phyloP scores from a whole-genome alignment of 176 grass and related monocot species.

The barley (Hordeum vulgare) region DNA sequence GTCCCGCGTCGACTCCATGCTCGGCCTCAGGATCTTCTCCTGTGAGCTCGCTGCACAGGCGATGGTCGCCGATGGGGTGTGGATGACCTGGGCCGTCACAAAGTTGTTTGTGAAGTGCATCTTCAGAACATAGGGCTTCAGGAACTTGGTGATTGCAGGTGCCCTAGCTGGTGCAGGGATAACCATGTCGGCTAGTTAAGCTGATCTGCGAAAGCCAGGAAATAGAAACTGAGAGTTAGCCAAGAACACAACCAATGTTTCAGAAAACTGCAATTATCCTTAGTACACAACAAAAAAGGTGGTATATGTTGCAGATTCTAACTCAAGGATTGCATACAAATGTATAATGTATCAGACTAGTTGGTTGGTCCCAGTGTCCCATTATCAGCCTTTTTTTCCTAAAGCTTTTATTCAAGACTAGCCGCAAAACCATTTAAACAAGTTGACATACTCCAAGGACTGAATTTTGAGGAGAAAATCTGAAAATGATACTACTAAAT shows the following conservation, averaged over 20 bases:
- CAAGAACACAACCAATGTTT: neutral
- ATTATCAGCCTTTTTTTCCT: neutral
- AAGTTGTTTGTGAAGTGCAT: slow-evolving; percentile 75
- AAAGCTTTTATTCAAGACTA: neutral
- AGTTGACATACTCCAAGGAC: neutral
- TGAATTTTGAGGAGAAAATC: neutral
- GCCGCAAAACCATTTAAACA: neutral
- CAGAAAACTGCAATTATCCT: neutral
- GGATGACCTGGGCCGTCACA: slow-evolving; percentile 63
- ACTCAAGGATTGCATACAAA: neutral
- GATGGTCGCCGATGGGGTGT: slow-evolving; percentile 46
- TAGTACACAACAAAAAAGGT: neutral
- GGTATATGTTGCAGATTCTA: neutral
- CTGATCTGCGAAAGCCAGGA: neutral
- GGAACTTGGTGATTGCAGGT: slow-evolving; percentile 45
- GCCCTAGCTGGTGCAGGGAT: slow-evolving; percentile 49
- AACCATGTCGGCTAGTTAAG: slow-evolving; percentile 35
- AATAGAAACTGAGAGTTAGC: slow-evolving; percentile 14
- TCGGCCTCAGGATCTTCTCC: slow-evolving; percentile 58
- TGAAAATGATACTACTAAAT: neutral
- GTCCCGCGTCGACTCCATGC: slow-evolving; percentile 57
- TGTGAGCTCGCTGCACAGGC: slow-evolving; percentile 54
- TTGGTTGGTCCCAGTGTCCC: neutral
- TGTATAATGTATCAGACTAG: neutral
- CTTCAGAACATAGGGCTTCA: slow-evolving; percentile 73